Evolutionary conservation across 192 early-diverging fungal species (phyloP).

Genomic region (Lunasporangiospora selenospora): DNA sequence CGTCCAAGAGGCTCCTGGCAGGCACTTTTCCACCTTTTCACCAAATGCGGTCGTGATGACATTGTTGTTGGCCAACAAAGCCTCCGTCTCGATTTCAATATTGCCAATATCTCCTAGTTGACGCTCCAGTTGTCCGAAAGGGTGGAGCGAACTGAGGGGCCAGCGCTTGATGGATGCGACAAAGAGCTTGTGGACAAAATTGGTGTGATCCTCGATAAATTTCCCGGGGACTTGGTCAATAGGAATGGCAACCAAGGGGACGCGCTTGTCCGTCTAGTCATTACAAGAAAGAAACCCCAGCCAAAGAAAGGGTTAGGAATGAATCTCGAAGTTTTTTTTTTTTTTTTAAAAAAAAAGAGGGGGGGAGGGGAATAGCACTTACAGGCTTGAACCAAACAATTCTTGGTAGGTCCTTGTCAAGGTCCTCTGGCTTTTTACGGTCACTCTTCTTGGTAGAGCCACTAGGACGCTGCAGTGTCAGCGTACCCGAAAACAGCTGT

Average conservation of each 20-base stretch:
- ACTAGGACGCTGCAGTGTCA: conserved; percentile 43
- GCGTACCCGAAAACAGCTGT: conserved; percentile 63
- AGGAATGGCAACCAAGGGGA: conserved; percentile 78
- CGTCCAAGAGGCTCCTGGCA: conserved; percentile 78
- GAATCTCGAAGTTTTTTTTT: no score
- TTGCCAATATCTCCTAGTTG: conserved; percentile 80
- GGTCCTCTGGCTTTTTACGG: conserved; percentile 40
- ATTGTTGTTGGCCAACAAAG: conserved; percentile 82
- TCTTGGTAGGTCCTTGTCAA: conserved; percentile 56
- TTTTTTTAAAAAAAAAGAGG: neutral
- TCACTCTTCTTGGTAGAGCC: conserved; percentile 41
- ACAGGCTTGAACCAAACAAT: conserved; percentile 87
- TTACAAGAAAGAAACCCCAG: conserved; percentile 1
- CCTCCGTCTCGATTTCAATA: conserved; percentile 81
- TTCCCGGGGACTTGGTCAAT: conserved; percentile 73
- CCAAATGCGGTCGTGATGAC: conserved; percentile 77
- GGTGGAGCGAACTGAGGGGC: conserved; percentile 73
- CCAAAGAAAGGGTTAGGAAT: neutral
- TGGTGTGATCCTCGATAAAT: conserved; percentile 68
- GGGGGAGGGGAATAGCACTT: no score
- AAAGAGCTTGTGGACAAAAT: conserved; percentile 64
- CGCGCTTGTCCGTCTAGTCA: conserved; percentile 72
- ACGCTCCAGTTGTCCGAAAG: conserved; percentile 74
- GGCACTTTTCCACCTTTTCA: conserved; percentile 74
- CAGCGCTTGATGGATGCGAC: conserved; percentile 74